phyloP scores from a whole-genome alignment of 2,329 filamentous ascomycete genomes.

The Fusarium stilboides region DNA sequence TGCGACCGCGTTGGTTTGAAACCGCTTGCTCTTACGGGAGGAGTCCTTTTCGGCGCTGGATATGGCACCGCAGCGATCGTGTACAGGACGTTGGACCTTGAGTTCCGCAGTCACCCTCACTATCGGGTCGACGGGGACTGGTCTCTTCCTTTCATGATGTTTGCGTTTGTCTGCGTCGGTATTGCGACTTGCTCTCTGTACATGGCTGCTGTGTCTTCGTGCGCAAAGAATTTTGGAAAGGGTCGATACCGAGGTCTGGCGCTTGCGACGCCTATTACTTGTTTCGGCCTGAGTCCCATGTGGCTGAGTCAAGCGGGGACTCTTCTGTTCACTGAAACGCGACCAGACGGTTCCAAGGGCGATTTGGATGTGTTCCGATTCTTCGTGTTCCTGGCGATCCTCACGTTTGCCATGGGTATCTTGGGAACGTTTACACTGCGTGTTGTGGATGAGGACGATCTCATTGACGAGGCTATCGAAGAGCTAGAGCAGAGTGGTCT shows the following conservation, averaged over 20 bases:
- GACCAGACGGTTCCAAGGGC: slow-evolving; percentile 73
- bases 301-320: slow-evolving; percentile 93
- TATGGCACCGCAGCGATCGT: slow-evolving; percentile 87
- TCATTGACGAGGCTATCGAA: slow-evolving; percentile 92
- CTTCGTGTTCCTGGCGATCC: slow-evolving; percentile 85
- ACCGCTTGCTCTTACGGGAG: slow-evolving; percentile 80
- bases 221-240: slow-evolving; percentile 97
- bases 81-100: slow-evolving; percentile 72
- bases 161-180: slow-evolving; percentile 87
- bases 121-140: slow-evolving; percentile 66
- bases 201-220: slow-evolving; percentile 90
- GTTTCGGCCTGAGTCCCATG: slow-evolving; percentile 94
- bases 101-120: slow-evolving; percentile 55
- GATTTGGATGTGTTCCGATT: slow-evolving; percentile 85
- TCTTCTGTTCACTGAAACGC: slow-evolving; percentile 79
- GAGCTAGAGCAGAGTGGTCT: slow-evolving; percentile 92
- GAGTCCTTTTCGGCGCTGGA: slow-evolving; percentile 81
- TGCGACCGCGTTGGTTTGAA: slow-evolving; percentile 91
- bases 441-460: slow-evolving; percentile 86
- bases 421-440: slow-evolving; percentile 81
- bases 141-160: slow-evolving; percentile 86
- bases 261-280: slow-evolving; percentile 90
- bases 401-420: slow-evolving; percentile 80
- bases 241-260: slow-evolving; percentile 91
- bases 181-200: slow-evolving; percentile 91